phyloP scores from a whole-genome alignment of 1,284 basidiomycete species.

The Melampsora americana region DNA sequence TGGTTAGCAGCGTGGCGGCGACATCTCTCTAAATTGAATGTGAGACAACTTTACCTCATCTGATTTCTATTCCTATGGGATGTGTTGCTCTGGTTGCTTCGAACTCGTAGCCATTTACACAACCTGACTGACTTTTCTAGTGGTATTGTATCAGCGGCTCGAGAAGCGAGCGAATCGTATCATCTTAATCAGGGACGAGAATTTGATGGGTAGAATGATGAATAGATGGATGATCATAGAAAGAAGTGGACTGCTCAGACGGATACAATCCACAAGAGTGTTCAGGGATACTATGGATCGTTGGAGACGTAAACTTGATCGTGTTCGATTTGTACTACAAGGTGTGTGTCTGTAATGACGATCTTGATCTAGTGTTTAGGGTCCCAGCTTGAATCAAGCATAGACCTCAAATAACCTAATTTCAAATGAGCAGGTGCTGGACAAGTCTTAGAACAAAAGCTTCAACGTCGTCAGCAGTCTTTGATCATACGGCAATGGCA shows the following conservation, averaged over 20 bases:
- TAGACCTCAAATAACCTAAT: not conserved
- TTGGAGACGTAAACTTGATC: constrained; percentile 15
- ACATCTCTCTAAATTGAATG: not conserved
- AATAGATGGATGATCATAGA: constrained; percentile 29
- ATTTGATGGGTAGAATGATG: constrained; percentile 27
- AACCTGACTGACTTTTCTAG: not conserved
- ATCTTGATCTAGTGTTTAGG: too few species aligned
- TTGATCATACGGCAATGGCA: constrained; percentile 15
- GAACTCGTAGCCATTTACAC: not conserved
- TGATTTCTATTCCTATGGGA: too few species aligned
- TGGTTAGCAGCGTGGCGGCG: constrained; percentile 8
- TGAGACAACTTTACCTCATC: too few species aligned
- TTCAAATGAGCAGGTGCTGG: not conserved
- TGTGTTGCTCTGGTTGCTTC: too few species aligned
- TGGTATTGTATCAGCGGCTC: constrained; percentile 11
- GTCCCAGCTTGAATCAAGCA: too few species aligned
- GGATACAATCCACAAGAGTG: constrained; percentile 16
- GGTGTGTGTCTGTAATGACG: not conserved
- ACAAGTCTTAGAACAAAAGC: constrained; percentile 32
- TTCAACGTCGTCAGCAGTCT: not conserved
- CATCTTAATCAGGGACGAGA: constrained; percentile 28
- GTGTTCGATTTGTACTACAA: constrained; percentile 6
- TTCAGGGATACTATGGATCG: not conserved
- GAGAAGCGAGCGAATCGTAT: constrained; percentile 20
- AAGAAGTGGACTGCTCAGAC: constrained; percentile 13